A percentile compares a stretch with the other conserved stretches of the same genome.
These are phyloP conservation scores for Amanita pseudoporphyria DNA, from an alignment of 768 basidiomycete species.

Conservation along the genomic window DNA sequence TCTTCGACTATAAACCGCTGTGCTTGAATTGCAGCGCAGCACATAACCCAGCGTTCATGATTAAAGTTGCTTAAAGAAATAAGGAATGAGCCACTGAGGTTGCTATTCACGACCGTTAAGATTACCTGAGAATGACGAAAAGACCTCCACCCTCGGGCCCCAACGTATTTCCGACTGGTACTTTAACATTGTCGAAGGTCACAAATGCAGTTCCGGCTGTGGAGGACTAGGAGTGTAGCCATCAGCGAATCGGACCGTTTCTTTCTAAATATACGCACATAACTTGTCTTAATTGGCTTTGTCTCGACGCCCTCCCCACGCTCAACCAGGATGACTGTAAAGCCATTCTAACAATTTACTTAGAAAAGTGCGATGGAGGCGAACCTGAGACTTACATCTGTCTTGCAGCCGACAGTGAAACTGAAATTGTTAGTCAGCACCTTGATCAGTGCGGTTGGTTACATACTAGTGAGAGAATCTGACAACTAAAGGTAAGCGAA, in stretches of 20 bases:
- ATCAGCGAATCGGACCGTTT: conserved; percentile 2
- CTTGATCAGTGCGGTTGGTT: background rate
- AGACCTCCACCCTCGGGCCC: conserved; percentile 69
- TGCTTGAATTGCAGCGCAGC: conserved; percentile 54
- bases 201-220: conserved; percentile 77
- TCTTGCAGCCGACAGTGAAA: conserved; percentile 63
- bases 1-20: conserved; percentile 52
- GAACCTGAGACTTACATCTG: conserved; percentile 27
- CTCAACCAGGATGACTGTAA: conserved; percentile 83
- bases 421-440: conserved; percentile 14
- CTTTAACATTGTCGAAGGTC: conserved; percentile 73
- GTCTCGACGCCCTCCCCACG: conserved; percentile 78
- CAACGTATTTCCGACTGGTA: conserved; percentile 77
- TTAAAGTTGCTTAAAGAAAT: conserved; percentile 86
- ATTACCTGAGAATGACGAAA: conserved; percentile 38
- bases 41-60: conserved; percentile 93
- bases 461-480: conserved; percentile 37
- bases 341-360: conserved; percentile 33
- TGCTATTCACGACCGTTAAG: conserved; percentile 2
- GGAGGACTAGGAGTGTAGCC: conserved; percentile 43
- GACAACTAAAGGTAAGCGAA: background rate
- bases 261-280: conserved; percentile 19
- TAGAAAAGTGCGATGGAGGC: background rate
- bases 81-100: background rate
- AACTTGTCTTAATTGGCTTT: conserved; percentile 72